phyloP scores from a whole-genome alignment of 441 rosid species.

The Francoa sonchifolia region DNA sequence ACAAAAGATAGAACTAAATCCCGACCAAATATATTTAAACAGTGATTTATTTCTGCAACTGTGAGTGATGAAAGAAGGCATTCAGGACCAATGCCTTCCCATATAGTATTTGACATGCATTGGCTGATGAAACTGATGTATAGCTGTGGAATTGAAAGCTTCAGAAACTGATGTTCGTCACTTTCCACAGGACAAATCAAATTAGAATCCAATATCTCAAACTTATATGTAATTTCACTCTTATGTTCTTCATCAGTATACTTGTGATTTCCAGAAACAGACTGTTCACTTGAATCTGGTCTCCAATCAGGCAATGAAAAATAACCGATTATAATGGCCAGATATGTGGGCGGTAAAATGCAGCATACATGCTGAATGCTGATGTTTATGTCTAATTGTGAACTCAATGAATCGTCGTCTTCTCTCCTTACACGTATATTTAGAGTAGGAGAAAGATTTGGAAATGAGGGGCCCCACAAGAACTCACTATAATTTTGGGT shows the following conservation, averaged over 20 bases:
- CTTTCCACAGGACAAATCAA: slow-evolving; percentile 48
- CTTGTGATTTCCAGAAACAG: slow-evolving; percentile 19
- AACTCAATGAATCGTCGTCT: slow-evolving; percentile 26
- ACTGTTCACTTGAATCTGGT: slow-evolving; percentile 27
- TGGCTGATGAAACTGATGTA: slow-evolving; percentile 35
- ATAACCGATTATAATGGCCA: slow-evolving; percentile 79
- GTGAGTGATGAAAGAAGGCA: slow-evolving; percentile 38
- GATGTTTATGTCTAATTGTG: slow-evolving; percentile 67
- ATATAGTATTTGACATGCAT: slow-evolving; percentile 26
- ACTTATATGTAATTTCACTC: slow-evolving; percentile 37
- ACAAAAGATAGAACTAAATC: slow-evolving; percentile 42
- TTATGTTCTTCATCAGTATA: slow-evolving; percentile 14
- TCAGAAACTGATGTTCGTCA: slow-evolving; percentile 41
- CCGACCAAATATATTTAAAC: slow-evolving; percentile 65
- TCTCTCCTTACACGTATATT: slow-evolving; percentile 57
- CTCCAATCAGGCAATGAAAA: slow-evolving; percentile 82
- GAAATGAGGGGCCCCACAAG: slow-evolving; percentile 61
- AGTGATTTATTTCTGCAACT: slow-evolving; percentile 34
- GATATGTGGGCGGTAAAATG: slow-evolving; percentile 53
- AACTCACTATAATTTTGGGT: slow-evolving; percentile 36
- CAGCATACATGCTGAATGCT: slow-evolving; percentile 84
- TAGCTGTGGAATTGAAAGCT: slow-evolving; percentile 45
- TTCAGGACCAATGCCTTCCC: slow-evolving; percentile 46
- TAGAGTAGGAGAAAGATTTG: slow-evolving; percentile 48
- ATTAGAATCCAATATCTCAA: slow-evolving; percentile 70